phyloP scores from a whole-genome alignment of 2,329 filamentous ascomycete genomes.

The Epichloe sp. region DNA sequence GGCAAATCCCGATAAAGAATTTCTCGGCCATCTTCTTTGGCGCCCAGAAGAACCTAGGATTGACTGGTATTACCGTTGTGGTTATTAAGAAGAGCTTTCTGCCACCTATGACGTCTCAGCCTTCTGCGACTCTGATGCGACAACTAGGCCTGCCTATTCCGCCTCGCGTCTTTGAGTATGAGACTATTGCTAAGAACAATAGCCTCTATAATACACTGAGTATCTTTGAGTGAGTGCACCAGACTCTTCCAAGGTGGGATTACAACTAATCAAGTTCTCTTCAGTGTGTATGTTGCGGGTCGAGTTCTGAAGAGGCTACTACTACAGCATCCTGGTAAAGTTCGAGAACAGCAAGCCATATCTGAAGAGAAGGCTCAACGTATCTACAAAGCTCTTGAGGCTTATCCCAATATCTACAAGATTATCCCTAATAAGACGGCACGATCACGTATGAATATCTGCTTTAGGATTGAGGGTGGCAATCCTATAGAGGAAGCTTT shows the following conservation, averaged over 20 bases:
- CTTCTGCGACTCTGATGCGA: conserved; percentile 55
- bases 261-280: background rate
- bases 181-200: conserved; percentile 81
- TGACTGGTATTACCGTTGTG: conserved; percentile 73
- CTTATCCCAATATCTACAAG: conserved; percentile 55
- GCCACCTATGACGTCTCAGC: conserved; percentile 50
- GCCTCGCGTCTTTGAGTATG: conserved; percentile 70
- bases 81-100: conserved; percentile 74
- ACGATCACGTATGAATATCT: too few relatives aligned
- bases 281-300: conserved; percentile 75
- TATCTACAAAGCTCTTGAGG: conserved; percentile 69
- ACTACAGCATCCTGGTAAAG: conserved; percentile 49
- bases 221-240: conserved; percentile 59
- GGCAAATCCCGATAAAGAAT: conserved; percentile 62
- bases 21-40: conserved; percentile 83
- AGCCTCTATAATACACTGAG: conserved; percentile 92
- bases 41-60: conserved; percentile 88
- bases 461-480: too few relatives aligned
- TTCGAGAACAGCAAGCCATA: conserved; percentile 63
- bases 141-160: conserved; percentile 63
- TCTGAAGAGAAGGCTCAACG: conserved; percentile 60
- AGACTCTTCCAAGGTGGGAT: too few relatives aligned
- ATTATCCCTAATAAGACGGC: conserved; percentile 26
- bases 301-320: conserved; percentile 72
- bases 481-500: too few relatives aligned